Evolutionary conservation across 768 basidiomycete genomes (phyloP), one percentile per base, ranked within the genome.

Genomic region (Podaxis sp.): DNA sequence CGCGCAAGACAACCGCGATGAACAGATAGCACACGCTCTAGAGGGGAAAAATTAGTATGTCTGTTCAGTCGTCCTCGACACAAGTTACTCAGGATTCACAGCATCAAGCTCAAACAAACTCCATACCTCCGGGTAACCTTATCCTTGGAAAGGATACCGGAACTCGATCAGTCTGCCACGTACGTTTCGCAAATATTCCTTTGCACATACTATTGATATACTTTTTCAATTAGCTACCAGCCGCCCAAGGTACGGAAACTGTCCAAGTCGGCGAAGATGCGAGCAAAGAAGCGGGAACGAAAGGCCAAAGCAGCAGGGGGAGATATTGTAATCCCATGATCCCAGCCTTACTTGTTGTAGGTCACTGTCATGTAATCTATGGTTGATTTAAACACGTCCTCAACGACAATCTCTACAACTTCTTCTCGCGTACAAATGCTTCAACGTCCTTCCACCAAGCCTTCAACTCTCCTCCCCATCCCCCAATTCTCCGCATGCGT

Each of bases 61-160:
- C 3, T 47, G 43, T 59, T 24, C 58, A 46, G 55, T 19, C 9
- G 66, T 7, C 17, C 43, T 15, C n/a, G 5, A 17, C 12, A 40
- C 24, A 51, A 1, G 47, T 38, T 12, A 51, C 50, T 57, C 22
- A 33, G 12, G n/a, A 13, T 25, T 27, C 13, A 17, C 8, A 91
- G 89, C 66, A 70, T 81, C 19, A 82, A 82, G 64, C 79, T 79
- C 66, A 81, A 79, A 6, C 82, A 82, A 65, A 84, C 82, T 2
- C 85, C 90, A 0, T 90, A 82, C 61, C 89, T 93, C 86, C 85
- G 81, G 64, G 75, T 93, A 61, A 91, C 87, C 0, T 74, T 93
- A 0, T 85, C 84, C 13, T 74, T 76, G 25, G 66, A 67, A 56
- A 76, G 82, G 58, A 71, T 85, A 0, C 76, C 79, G 6, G 73